Percentiles rank a stretch among this genome's conserved stretches.
phyloP scores from a whole-genome alignment of 2,329 filamentous ascomycete species.

The Fusarium xyrophilum region DNA sequence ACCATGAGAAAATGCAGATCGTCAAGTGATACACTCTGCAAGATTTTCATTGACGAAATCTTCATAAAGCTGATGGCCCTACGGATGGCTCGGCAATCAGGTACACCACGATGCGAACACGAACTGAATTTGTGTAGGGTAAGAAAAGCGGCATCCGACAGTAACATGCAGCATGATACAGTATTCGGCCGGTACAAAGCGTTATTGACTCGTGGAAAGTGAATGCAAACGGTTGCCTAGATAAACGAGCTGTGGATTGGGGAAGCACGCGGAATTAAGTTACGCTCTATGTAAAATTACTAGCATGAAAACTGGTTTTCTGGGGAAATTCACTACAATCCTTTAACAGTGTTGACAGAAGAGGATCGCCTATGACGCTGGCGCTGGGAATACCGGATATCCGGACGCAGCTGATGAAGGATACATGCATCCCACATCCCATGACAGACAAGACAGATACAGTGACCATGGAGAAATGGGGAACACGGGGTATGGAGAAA shows the following conservation, averaged over 20 bases:
- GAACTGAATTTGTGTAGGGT: neutral
- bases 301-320: constrained; percentile 16
- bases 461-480: neutral
- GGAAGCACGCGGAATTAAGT: neutral
- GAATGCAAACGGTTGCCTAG: neutral
- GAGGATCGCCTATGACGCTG: constrained; percentile 13
- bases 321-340: neutral
- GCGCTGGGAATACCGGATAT: constrained; percentile 12
- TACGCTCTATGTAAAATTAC: neutral
- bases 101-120: neutral
- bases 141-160: constrained; percentile 1
- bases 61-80: neutral
- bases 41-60: neutral
- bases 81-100: constrained; percentile 13
- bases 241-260: neutral
- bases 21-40: neutral
- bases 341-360: neutral
- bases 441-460: neutral
- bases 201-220: neutral
- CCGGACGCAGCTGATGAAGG: constrained; percentile 1
- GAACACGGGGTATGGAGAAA: constrained; percentile 10
- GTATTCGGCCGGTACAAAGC: too few relatives aligned
- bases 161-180: neutral
- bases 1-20: neutral
- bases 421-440: neutral